Evolutionary conservation across 129 eudicot genomes (phyloP), one percentile per base, ranked within the genome.

Genomic region (Flaveria linearis): DNA sequence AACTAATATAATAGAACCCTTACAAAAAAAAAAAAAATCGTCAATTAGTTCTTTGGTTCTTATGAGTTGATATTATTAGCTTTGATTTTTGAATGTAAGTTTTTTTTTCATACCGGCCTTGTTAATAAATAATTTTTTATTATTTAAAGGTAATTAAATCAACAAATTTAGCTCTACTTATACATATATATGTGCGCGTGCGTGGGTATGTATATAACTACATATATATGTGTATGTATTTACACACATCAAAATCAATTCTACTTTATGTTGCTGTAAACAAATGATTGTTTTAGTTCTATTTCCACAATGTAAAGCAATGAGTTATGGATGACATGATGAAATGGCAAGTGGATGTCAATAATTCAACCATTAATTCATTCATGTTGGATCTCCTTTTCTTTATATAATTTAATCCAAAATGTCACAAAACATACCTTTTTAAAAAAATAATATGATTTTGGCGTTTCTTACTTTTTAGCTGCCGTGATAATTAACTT

Each of bases 341-440:
- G 33, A 57, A 68, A 75, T 11, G 45, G 58, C 22, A 50, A 79
- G 83, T 80, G 83, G 83, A 55, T 55, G 47, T 73, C 75, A 55
- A 73, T 80, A 52, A 41, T 67, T 52, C 68, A 66, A 30, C 78
- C 77, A 78, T 78, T 71, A 78, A 28, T 69, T 57, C 82, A 57
- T 17, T 43, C 6, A 36, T 22, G 61, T 73, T 41, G 71, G 23
- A 17, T 39, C 50, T 66, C 71, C 28, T n/a, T 39, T n/a, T 41
- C 51, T 17, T 17, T n/a, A 36, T 41, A 13, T 15, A 62, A 26
- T 12, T 26, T 1, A 13, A 14, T 62, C 42, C 26, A 62, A 9
- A 25, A 58, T 49, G 53, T 49, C 14, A 49, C 13, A 49, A 49
- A 49, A 12, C 16, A 49, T 45, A 45, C 50, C 1, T 45, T 9